Evolutionary conservation across 129 eudicot genomes (phyloP).

Genomic region (Helichrysum umbraculigerum): DNA sequence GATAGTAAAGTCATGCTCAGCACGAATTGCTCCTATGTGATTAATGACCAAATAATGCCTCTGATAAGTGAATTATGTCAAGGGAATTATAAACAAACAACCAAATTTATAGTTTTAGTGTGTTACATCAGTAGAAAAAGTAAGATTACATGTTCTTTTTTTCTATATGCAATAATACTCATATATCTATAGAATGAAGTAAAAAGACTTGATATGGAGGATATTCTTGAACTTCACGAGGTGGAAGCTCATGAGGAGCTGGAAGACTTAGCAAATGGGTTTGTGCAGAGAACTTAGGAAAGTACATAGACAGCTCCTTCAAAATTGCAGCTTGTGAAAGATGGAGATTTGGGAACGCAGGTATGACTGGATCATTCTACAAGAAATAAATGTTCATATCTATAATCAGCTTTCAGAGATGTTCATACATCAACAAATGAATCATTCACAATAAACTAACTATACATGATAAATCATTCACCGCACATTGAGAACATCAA

Average conservation of each 20-base stretch:
- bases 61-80: slow-evolving; percentile 86
- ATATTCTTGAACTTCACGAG: slow-evolving; percentile 99
- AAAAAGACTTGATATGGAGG: slow-evolving; percentile 41
- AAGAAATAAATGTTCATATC: slow-evolving; percentile 16
- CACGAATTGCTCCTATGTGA: slow-evolving; percentile 92
- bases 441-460: background rate
- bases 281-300: slow-evolving; percentile 85
- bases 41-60: slow-evolving; percentile 78
- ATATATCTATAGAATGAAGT: slow-evolving; percentile 14
- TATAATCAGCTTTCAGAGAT: background rate
- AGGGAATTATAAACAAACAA: slow-evolving; percentile 36
- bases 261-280: slow-evolving; percentile 92
- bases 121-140: background rate
- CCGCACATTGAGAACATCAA: background rate
- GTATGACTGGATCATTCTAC: slow-evolving; percentile 96
- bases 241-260: slow-evolving; percentile 96
- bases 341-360: slow-evolving; percentile 99
- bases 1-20: slow-evolving; percentile 92
- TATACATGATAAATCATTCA: background rate
- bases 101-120: background rate
- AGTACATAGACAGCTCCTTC: slow-evolving; percentile 90
- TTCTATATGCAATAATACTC: background rate
- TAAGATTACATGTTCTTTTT: slow-evolving; percentile 6
- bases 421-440: background rate
- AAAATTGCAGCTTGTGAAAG: slow-evolving; percentile 97